Conservation (phyloP, 495 filamentous ascomycete species). For the Amorphotheca resinae region DNA sequence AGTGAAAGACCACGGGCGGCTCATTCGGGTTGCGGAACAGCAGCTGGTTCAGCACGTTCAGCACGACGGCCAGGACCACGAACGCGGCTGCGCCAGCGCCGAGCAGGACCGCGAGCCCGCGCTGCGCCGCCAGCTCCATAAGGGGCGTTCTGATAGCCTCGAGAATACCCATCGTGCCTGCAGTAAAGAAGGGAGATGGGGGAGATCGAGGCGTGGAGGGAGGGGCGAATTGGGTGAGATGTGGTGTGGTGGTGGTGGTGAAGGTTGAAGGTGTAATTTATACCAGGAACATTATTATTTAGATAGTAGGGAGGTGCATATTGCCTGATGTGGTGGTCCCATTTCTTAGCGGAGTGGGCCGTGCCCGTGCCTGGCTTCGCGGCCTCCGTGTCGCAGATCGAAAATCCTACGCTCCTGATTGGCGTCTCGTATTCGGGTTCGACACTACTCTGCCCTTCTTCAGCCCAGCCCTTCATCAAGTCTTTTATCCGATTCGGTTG, state of each 20-base stretch:
- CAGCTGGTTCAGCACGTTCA: slow-evolving; percentile 58
- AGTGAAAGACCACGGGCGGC: slow-evolving; percentile 75
- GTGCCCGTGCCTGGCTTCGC: no score
- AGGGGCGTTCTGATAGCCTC: slow-evolving; percentile 33
- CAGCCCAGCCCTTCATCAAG: no score
- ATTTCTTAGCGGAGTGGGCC: no score
- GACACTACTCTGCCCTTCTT: no score
- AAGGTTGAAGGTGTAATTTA: slow-evolving; percentile 1
- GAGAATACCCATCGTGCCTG: slow-evolving; percentile 35
- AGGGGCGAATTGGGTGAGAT: background rate
- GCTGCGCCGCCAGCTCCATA: slow-evolving; percentile 32
- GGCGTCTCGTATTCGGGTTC: no score
- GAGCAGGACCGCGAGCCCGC: slow-evolving; percentile 26
- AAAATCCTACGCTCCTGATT: no score
- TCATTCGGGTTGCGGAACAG: slow-evolving; percentile 60
- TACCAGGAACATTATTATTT: no score
- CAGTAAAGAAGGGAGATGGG: background rate
- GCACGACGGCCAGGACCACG: slow-evolving; percentile 39
- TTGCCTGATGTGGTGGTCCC: no score
- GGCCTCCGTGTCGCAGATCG: no score
- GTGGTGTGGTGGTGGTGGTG: background rate
- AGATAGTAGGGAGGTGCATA: no score
- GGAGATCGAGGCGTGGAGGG: background rate
- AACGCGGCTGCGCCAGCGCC: slow-evolving; percentile 25
- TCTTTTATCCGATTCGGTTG: no score